Base-by-base conservation (phyloP, 2,329 filamentous ascomycete species). In the Aspergillus japonicus region DNA sequence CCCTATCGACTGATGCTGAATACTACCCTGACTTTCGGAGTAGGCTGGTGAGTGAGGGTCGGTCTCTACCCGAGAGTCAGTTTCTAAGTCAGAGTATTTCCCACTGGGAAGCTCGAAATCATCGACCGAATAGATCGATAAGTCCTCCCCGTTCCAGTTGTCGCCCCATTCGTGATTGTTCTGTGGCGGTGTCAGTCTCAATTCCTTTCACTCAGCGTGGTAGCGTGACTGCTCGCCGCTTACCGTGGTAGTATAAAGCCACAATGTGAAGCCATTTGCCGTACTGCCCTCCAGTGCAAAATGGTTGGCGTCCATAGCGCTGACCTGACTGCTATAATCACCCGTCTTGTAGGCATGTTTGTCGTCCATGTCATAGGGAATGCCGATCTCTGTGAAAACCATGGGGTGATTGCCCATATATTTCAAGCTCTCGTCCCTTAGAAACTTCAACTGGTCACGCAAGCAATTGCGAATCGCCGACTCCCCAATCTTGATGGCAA, bases 291-390 rank as follows among this genome's bases (percentile, higher is more conserved):
- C 95, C 0, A 96, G 82, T 0, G 90, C 95, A 78, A 89, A 99
- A 73, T 96, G 92, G 73, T 98, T 99, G 56, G 96, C 95, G 76
- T 99, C 95, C 81, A 99, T 89, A 6, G 95, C 95, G 2, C 91
- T 87, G 35, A 89, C 90, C 74, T 99, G 95, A 69, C 91, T 96
- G 49, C 90, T 89, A 76, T 96, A 99, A 75, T 99, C 91, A 7
- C 96, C 95, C 5, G 92, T 96, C 77, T 92, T 91, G 78, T 99
- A 99, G 1, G 95, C 95, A 70, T 95, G 83, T 76, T 96, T 93
- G 66, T 96, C 88, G 71, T 99, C 94, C 96, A 99, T 98, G 72
- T 99, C 95, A 72, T 96, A 99, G 0, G 95, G 95, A 60, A 99
- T 97, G 7, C 95, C 95, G 69, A 98, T 98, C 73, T 99, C 95